These are phyloP conservation scores for Mucuna pruriens DNA, from an alignment of 306 rosid genomes.

Conservation along the genomic window DNA sequence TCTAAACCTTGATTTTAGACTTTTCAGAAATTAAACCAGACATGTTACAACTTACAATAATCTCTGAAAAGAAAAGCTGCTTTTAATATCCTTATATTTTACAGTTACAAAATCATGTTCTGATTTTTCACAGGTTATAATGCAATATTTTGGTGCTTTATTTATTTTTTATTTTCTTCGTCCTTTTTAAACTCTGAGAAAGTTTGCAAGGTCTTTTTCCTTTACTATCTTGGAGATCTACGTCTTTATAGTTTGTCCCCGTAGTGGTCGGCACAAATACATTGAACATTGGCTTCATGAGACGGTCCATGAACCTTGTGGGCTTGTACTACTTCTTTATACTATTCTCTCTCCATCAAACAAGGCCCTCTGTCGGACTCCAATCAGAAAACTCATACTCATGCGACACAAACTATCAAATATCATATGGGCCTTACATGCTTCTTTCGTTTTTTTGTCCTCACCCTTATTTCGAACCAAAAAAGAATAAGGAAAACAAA, in stretches of 20 bases:
- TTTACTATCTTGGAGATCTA: not conserved
- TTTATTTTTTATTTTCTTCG: not conserved
- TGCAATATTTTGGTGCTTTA: not conserved
- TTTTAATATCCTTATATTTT: not conserved
- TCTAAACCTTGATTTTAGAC: too few relatives aligned
- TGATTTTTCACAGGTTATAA: not conserved
- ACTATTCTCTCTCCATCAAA: not conserved
- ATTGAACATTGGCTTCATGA: not conserved
- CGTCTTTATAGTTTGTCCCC: not conserved
- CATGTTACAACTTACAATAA: too few relatives aligned
- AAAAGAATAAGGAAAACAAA: too few relatives aligned
- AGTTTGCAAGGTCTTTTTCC: not conserved
- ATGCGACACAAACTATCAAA: not conserved
- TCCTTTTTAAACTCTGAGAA: not conserved
- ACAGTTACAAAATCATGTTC: not conserved
- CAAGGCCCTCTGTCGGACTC: not conserved
- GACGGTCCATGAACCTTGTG: not conserved
- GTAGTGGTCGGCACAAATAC: not conserved
- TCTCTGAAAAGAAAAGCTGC: too few relatives aligned
- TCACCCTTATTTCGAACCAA: too few relatives aligned
- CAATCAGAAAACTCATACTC: not conserved
- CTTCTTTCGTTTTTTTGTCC: not conserved
- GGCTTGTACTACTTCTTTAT: not conserved
- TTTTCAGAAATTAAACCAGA: too few relatives aligned
- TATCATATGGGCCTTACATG: slow-evolving; percentile 13